phyloP scores from a whole-genome alignment of 169 alveolate species.

The Fabrea salina region DNA sequence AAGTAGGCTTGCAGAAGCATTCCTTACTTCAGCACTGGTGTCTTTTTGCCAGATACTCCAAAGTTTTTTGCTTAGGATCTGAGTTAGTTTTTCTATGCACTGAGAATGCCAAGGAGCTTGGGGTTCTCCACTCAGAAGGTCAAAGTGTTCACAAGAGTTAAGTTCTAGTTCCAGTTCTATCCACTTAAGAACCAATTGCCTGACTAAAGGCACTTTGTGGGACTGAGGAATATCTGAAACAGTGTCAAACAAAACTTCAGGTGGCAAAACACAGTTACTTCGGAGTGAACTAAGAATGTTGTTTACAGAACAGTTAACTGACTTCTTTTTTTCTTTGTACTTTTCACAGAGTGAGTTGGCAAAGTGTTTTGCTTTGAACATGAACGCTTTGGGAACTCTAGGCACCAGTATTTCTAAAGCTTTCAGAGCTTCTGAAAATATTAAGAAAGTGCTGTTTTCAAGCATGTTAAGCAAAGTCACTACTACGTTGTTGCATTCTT shows the following conservation, averaged over 20 bases:
- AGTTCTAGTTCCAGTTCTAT: neutral
- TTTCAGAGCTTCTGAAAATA: conserved; percentile 6
- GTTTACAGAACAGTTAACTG: neutral
- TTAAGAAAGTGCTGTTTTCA: neutral
- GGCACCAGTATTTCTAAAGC: conserved; percentile 1
- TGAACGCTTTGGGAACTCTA: conserved; percentile 8
- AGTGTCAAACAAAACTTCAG: neutral
- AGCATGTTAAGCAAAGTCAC: neutral
- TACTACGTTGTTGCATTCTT: neutral
- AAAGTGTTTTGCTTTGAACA: neutral
- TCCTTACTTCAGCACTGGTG: neutral
- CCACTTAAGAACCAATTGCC: neutral
- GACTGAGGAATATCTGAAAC: neutral
- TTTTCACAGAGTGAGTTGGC: neutral
- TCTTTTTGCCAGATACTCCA: neutral
- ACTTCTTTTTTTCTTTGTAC: conserved; percentile 12
- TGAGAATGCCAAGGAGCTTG: neutral
- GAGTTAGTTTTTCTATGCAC: neutral
- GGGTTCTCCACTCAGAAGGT: neutral
- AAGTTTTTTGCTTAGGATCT: neutral
- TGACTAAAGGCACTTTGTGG: conserved; percentile 10
- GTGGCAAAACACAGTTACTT: neutral
- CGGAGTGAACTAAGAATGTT: neutral
- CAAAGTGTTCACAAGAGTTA: neutral
- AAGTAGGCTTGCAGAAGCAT: neutral